phyloP scores from a whole-genome alignment of 352 stramenopile species.

The Globisporangium orthogonon region DNA sequence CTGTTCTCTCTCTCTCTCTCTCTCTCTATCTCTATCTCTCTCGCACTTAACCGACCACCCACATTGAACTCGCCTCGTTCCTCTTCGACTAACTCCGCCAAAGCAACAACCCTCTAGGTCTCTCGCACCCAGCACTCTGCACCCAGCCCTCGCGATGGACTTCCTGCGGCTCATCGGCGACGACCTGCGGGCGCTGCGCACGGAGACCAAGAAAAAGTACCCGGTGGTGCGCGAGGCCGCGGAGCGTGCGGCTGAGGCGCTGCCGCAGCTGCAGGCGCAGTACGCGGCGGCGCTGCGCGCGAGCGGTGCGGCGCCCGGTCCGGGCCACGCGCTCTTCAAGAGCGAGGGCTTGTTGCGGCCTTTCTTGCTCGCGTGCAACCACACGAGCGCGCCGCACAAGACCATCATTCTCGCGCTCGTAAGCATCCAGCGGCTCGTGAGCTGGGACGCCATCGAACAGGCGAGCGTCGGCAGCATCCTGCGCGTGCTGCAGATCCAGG shows the following conservation, averaged over 20 bases:
- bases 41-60: too few relatives aligned
- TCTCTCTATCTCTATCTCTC: too few relatives aligned
- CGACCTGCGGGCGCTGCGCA: slow-evolving; percentile 81
- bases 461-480: slow-evolving; percentile 94
- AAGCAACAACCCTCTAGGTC: too few relatives aligned
- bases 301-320: slow-evolving; percentile 66
- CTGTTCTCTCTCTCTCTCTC: too few relatives aligned
- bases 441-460: slow-evolving; percentile 92
- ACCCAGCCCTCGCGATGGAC: slow-evolving; percentile 54
- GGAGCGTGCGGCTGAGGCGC: slow-evolving; percentile 91
- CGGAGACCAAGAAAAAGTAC: slow-evolving; percentile 87
- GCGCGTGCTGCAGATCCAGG: slow-evolving; percentile 94
- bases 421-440: slow-evolving; percentile 93
- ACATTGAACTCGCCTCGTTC: too few relatives aligned
- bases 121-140: too few relatives aligned
- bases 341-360: slow-evolving; percentile 94
- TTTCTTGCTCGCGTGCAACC: slow-evolving; percentile 96
- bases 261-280: slow-evolving; percentile 92
- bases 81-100: too few relatives aligned
- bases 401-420: slow-evolving; percentile 92
- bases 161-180: slow-evolving; percentile 88
- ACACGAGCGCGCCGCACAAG: slow-evolving; percentile 92
- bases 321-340: slow-evolving; percentile 90
- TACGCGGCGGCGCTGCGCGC: slow-evolving; percentile 87
- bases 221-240: slow-evolving; percentile 95